These are phyloP conservation scores for Galerina sulciceps DNA, from an alignment of 768 basidiomycete genomes.

Conservation along the genomic window DNA sequence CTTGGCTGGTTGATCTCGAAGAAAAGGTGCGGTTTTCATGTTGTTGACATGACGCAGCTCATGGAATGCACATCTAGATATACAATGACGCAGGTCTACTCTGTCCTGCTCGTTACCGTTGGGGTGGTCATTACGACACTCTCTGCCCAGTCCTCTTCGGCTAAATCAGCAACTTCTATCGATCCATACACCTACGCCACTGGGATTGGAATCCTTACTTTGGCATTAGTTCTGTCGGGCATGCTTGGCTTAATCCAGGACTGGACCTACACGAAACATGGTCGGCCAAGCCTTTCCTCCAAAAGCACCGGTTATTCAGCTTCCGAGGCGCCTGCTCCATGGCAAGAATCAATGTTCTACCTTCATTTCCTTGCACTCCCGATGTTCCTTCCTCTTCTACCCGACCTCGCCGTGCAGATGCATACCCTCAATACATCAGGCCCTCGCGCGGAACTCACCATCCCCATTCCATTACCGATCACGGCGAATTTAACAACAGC, in stretches of 20 bases:
- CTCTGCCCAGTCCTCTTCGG: slow-evolving; percentile 58
- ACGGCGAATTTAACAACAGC: slow-evolving; percentile 19
- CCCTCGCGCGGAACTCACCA: slow-evolving; percentile 32
- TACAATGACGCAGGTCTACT: slow-evolving; percentile 56
- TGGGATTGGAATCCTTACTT: slow-evolving; percentile 74
- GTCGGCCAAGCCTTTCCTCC: slow-evolving; percentile 25
- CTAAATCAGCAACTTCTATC: slow-evolving; percentile 17
- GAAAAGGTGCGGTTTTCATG: slow-evolving; percentile 53
- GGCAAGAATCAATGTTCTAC: slow-evolving; percentile 95
- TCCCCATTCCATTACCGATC: slow-evolving; percentile 28
- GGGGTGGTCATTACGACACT: slow-evolving; percentile 84
- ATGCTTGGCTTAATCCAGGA: slow-evolving; percentile 88
- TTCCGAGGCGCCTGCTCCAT: slow-evolving; percentile 38
- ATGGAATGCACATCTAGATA: slow-evolving; percentile 16
- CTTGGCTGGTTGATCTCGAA: slow-evolving; percentile 72
- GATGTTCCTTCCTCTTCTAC: slow-evolving; percentile 67
- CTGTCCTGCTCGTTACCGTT: slow-evolving; percentile 79
- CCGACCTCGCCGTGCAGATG: slow-evolving; percentile 55
- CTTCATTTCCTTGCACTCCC: slow-evolving; percentile 82
- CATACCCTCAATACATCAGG: slow-evolving; percentile 43
- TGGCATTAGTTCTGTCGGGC: slow-evolving; percentile 81
- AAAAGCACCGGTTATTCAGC: slow-evolving; percentile 2
- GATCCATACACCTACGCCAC: slow-evolving; percentile 55
- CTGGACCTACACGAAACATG: slow-evolving; percentile 62
- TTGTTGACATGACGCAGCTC: neutral